These are phyloP conservation scores for Paraurostyla sp. DNA, from an alignment of 73 alveolate species.

Conservation along the genomic window DNA sequence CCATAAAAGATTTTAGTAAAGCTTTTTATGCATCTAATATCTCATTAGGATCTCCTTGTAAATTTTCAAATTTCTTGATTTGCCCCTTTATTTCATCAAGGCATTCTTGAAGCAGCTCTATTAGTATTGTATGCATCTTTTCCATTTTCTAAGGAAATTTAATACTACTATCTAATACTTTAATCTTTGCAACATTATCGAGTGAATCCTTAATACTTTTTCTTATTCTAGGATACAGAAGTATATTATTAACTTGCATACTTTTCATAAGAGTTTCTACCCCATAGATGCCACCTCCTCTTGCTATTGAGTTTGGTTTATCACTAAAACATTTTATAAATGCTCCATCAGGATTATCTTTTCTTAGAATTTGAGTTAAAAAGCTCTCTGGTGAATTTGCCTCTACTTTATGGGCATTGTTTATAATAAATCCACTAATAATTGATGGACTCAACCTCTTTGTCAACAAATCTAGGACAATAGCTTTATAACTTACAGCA, in stretches of 20 bases:
- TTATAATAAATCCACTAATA: conserved; percentile 59
- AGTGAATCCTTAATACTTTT: conserved; percentile 56
- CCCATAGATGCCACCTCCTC: conserved; percentile 39
- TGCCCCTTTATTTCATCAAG: conserved; percentile 51
- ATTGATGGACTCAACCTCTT: conserved; percentile 62
- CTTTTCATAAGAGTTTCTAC: conserved; percentile 53
- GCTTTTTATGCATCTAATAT: conserved; percentile 43
- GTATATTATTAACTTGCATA: conserved; percentile 26
- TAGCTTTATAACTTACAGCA: conserved; percentile 51
- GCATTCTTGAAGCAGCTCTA: conserved; percentile 47
- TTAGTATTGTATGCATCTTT: conserved; percentile 46
- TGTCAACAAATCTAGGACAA: conserved; percentile 69
- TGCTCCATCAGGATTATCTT: conserved; percentile 55
- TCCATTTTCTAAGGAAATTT: conserved; percentile 46
- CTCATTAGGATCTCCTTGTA: conserved; percentile 25
- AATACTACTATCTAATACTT: conserved; percentile 39
- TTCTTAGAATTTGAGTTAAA: conserved; percentile 23
- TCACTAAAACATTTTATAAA: conserved; percentile 61
- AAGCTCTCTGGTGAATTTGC: conserved; percentile 47
- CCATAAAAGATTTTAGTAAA: conserved; percentile 21
- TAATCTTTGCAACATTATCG: background rate
- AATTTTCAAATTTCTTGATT: conserved; percentile 10
- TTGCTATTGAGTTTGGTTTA: conserved; percentile 32
- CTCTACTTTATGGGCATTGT: conserved; percentile 42
- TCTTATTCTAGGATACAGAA: conserved; percentile 64